Base-by-base conservation (phyloP, 345 rosid genomes). In the Noccaea bulbosa region DNA sequence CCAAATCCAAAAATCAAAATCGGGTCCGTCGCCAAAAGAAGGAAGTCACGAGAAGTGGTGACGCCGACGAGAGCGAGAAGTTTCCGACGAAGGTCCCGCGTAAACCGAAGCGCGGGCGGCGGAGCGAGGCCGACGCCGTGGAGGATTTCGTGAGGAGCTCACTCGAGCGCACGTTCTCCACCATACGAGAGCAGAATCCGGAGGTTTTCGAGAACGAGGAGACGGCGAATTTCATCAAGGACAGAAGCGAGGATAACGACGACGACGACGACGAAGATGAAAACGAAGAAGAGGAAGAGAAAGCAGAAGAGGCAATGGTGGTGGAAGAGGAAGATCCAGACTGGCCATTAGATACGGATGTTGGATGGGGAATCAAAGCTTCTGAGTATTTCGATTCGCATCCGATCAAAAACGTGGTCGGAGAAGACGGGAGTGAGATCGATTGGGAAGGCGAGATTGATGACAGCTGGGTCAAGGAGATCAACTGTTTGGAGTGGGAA, bases 291-390 rank as follows among this genome's bases (percentile, higher is more conserved):
- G 80, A 79, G 11, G 47, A 47, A 39, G 75, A 75, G 77, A 20
- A 20, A 20, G 22, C 2, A 20, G 22, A 20, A 20, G 30, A 27
- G 30, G 74, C 79, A 72, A 83, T 84, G 86, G 87, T 87, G 69
- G 91, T 88, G 49, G 96, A 93, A 80, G 96, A 85, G 69, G 98
- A 93, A 41, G 82, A 80, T 75, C 77, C 86, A 8, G 77, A 85
- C 65, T 93, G 98, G 97, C 98, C 96, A 4, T n/a, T 86, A 70
- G 98, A 93, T 79, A 88, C 94, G 9, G 98, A 93, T 45, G 86
- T 91, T 24, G 98, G 98, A 10, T 91, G 97, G 98, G 98, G 98
- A 58, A 81, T 86, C 6, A 81, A 90, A 72, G 96, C 97, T 40
- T 93, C 96, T 0, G 92, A 91, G 79, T 93, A 88, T 81, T 91